These are phyloP conservation scores for Populus euphratica DNA, from an alignment of 345 rosid genomes.

Conservation along the genomic window DNA sequence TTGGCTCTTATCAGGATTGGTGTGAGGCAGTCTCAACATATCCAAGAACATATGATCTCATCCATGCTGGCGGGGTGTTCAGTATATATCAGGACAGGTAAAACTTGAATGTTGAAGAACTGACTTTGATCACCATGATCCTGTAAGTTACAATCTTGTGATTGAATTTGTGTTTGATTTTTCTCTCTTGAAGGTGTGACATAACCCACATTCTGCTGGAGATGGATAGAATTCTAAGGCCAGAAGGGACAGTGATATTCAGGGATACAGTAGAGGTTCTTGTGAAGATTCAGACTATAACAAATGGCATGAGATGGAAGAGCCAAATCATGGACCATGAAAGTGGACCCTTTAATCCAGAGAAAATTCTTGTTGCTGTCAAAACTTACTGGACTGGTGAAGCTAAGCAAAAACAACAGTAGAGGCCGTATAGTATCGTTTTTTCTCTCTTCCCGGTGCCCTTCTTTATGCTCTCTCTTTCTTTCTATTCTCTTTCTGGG, in stretches of 20 bases:
- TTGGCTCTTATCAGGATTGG: slow-evolving; percentile 93
- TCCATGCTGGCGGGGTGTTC: slow-evolving; percentile 80
- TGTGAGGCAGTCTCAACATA: slow-evolving; percentile 96
- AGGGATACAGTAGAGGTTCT: slow-evolving; percentile 85
- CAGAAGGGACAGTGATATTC: slow-evolving; percentile 88
- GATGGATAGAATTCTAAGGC: slow-evolving; percentile 94
- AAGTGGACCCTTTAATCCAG: slow-evolving; percentile 90
- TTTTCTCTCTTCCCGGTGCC: background rate
- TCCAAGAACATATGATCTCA: slow-evolving; percentile 95
- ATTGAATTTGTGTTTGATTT: slow-evolving; percentile 4
- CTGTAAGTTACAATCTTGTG: background rate
- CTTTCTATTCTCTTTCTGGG: background rate
- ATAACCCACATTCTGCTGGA: slow-evolving; percentile 72
- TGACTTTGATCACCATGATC: background rate
- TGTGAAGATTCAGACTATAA: slow-evolving; percentile 63
- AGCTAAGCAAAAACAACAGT: slow-evolving; percentile 26
- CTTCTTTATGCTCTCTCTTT: background rate
- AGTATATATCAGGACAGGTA: slow-evolving; percentile 79
- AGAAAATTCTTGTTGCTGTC: slow-evolving; percentile 84
- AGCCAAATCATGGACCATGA: slow-evolving; percentile 81
- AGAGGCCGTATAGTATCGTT: slow-evolving; percentile 2
- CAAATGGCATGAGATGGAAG: slow-evolving; percentile 85
- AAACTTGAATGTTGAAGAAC: background rate
- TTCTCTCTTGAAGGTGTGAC: slow-evolving; percentile 59
- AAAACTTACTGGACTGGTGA: slow-evolving; percentile 91